Evolutionary conservation across 305 asterid genomes (phyloP).

Genomic region (Coffea humblotiana): DNA sequence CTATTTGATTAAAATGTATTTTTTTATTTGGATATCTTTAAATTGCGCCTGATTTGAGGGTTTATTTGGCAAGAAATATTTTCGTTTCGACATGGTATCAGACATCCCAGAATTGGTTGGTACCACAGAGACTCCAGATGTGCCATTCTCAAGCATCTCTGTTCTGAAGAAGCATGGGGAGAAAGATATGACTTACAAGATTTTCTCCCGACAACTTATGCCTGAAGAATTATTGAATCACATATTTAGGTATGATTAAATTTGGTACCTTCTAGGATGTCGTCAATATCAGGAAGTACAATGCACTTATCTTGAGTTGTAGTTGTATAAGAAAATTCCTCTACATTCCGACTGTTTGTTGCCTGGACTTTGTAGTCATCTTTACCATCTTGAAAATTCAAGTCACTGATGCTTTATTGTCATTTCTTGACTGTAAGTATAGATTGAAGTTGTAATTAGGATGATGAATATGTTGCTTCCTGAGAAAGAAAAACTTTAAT

Average conservation of each 20-base stretch:
- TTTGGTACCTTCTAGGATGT: neutral
- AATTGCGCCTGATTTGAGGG: constrained; percentile 11
- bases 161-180: constrained; percentile 59
- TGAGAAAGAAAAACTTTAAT: neutral
- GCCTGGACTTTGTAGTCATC: neutral
- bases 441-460: neutral
- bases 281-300: neutral
- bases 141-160: constrained; percentile 84
- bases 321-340: neutral
- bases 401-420: neutral
- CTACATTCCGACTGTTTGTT: neutral
- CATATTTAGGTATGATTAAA: constrained; percentile 59
- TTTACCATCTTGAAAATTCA: neutral
- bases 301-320: neutral
- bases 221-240: constrained; percentile 65
- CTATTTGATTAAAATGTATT: neutral
- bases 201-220: constrained; percentile 77
- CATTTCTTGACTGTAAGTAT: neutral
- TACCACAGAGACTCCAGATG: constrained; percentile 65
- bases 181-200: constrained; percentile 74
- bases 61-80: constrained; percentile 59
- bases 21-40: constrained; percentile 1
- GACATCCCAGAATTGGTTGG: constrained; percentile 89
- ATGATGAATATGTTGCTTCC: neutral
- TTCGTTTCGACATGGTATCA: constrained; percentile 55